Conservation (phyloP, 192 early-diverging fungal species). For the Entomortierella lignicola region DNA sequence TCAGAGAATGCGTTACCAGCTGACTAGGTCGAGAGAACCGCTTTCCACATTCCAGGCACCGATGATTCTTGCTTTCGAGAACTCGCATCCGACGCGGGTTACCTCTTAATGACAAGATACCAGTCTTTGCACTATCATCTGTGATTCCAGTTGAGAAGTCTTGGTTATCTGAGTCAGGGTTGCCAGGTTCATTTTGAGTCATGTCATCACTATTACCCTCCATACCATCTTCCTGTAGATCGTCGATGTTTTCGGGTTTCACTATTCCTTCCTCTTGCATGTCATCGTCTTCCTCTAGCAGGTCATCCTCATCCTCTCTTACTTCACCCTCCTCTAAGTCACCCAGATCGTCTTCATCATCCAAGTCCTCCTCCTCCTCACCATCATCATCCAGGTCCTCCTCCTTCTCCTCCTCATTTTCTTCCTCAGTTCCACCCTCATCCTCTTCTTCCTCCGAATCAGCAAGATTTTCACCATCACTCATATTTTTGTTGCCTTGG, state of each 20-base stretch:
- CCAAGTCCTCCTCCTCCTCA: neutral
- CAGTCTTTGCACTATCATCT: no score
- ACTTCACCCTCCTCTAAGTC: no score
- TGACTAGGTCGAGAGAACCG: conserved; percentile 44
- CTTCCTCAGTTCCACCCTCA: neutral
- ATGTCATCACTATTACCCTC: no score
- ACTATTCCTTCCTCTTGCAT: neutral
- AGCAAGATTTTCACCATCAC: no score
- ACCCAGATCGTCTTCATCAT: neutral
- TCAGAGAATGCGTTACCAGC: conserved; percentile 34
- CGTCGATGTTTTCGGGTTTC: no score
- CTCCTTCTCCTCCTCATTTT: neutral
- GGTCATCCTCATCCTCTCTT: neutral
- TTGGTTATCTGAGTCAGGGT: no score
- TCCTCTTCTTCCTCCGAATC: neutral
- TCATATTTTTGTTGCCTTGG: no score
- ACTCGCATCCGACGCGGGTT: conserved; percentile 1
- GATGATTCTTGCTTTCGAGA: conserved; percentile 35
- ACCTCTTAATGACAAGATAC: neutral
- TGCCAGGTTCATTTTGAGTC: no score
- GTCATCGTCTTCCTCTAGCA: no score
- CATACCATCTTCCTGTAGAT: no score
- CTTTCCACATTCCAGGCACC: conserved; percentile 27
- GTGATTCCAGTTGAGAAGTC: no score
- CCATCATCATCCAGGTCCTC: neutral